Evolutionary conservation across 2,329 filamentous ascomycete genomes (phyloP).

Genomic region (Fusarium annulatum): DNA sequence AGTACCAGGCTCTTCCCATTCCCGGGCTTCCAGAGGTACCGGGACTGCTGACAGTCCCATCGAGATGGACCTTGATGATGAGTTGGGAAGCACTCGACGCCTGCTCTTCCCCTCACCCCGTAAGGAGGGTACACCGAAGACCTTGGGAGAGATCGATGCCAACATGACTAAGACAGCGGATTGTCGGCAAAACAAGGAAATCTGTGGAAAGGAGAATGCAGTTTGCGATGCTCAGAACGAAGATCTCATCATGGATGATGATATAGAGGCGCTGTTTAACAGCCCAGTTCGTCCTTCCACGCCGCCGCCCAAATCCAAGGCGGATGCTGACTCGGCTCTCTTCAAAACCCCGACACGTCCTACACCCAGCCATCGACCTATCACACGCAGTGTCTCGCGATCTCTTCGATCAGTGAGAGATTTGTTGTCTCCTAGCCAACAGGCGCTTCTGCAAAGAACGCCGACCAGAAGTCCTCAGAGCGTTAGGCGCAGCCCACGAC

Average conservation of each 20-base stretch:
- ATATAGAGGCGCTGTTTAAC: conserved; percentile 74
- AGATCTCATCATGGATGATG: conserved; percentile 56
- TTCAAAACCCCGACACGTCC: conserved; percentile 73
- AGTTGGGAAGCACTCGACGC: conserved; percentile 69
- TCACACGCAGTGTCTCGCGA: conserved; percentile 69
- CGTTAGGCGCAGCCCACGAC: conserved; percentile 58
- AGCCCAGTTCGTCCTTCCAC: conserved; percentile 63
- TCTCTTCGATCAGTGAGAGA: conserved; percentile 62
- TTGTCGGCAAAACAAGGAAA: conserved; percentile 51
- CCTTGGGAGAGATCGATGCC: conserved; percentile 67
- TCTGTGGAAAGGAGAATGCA: conserved; percentile 59
- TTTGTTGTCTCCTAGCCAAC: conserved; percentile 58
- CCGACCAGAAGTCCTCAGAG: conserved; percentile 57
- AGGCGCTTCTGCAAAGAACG: conserved; percentile 58
- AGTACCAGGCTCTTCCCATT: conserved; percentile 60
- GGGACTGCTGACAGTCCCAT: conserved; percentile 70
- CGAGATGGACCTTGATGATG: conserved; percentile 60
- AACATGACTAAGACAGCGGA: conserved; percentile 62
- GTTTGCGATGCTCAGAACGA: conserved; percentile 55
- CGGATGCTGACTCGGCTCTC: conserved; percentile 52
- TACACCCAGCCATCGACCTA: conserved; percentile 70
- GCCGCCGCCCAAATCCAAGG: conserved; percentile 61
- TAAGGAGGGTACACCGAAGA: conserved; percentile 71
- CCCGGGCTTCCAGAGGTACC: conserved; percentile 64
- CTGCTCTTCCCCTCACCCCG: conserved; percentile 82